Conservation (phyloP, 148 eudicot genomes). For the Fallopia convolvulus region DNA sequence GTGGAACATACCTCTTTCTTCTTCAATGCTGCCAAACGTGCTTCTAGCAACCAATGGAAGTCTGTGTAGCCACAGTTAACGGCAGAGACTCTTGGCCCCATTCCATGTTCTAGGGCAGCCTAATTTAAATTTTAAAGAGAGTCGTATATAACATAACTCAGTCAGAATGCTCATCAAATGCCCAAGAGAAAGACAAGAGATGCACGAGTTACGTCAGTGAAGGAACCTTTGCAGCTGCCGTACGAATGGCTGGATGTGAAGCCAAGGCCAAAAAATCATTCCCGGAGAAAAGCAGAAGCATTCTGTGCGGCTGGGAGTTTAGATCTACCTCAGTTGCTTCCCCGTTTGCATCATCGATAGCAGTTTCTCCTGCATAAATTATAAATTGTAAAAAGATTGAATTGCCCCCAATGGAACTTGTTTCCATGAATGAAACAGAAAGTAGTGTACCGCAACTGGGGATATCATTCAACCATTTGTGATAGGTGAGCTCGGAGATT, state of each 20-base stretch:
- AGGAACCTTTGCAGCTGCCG: conserved; percentile 69
- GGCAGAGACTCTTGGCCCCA: conserved; percentile 99
- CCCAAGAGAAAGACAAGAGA: background rate
- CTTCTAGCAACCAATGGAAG: conserved; percentile 70
- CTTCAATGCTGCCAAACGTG: conserved; percentile 68
- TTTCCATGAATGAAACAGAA: no score
- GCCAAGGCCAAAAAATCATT: conserved; percentile 94
- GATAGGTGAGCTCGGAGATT: conserved; percentile 54
- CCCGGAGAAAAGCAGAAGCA: conserved; percentile 88
- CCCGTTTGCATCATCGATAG: background rate
- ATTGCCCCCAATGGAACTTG: no score
- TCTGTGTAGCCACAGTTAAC: conserved; percentile 90
- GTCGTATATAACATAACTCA: background rate
- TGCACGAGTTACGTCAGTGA: background rate
- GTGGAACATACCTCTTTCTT: conserved; percentile 63
- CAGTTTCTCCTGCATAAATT: conserved; percentile 8
- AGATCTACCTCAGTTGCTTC: background rate
- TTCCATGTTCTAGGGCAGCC: conserved; percentile 82
- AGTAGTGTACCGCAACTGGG: conserved; percentile 54
- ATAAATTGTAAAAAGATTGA: background rate
- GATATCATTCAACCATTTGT: conserved; percentile 61
- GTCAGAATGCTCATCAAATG: conserved; percentile 2
- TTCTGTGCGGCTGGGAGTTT: conserved; percentile 27
- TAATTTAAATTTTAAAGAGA: conserved; percentile 18
- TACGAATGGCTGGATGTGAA: conserved; percentile 74